Base-by-base conservation (phyloP, 306 rosid genomes). In the Mimosa bimucronata region DNA sequence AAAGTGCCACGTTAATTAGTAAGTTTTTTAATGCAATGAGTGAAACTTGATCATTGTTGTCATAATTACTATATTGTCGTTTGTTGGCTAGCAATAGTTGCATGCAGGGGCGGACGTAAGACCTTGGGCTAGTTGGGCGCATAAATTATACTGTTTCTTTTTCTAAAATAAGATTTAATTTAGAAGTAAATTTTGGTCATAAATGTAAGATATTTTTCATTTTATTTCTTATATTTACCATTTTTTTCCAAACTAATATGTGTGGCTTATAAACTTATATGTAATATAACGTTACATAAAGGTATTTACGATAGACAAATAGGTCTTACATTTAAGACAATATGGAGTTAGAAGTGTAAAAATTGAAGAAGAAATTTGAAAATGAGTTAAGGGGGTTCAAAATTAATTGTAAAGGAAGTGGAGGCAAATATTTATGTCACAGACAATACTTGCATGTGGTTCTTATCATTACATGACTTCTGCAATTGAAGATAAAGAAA, bases 71-170 rank as follows among this genome's bases (percentile, higher is more conserved):
- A 23, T 12, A 23, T 12, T 68, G 19, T 40, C 23, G 70, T 40
- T 68, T 68, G 30, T 68, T 66, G n/a, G 50, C 6, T 38, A n/a
- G 73, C 73, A 67, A 21, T 11, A 67, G 19, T 67, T 40, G 19
- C 72, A 38, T 67, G 23, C 58, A 50, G 58, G 1, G 58, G 23
- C 23, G 58, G 58, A 50, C 3, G 23, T 7, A 50, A 19, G 58
- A 50, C 5, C 58, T 19, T 48, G n/a, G 55, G 55, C 55, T 48
- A 50, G 58, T 50, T 50, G 10, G 58, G 58, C 9, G 25, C 60
- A 53, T 18, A 53, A 53, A 19, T 52, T 18, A 19, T 6, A 52
- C 7, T 6, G 38, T n/a, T n/a, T n/a, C 38, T 34, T 34, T 3
- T 34, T 34, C 38, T 34, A 34, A 34, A 34, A 34, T 34, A 6